Conservation (phyloP, 1,284 basidiomycete species). For the Bjerkandera adusta region DNA sequence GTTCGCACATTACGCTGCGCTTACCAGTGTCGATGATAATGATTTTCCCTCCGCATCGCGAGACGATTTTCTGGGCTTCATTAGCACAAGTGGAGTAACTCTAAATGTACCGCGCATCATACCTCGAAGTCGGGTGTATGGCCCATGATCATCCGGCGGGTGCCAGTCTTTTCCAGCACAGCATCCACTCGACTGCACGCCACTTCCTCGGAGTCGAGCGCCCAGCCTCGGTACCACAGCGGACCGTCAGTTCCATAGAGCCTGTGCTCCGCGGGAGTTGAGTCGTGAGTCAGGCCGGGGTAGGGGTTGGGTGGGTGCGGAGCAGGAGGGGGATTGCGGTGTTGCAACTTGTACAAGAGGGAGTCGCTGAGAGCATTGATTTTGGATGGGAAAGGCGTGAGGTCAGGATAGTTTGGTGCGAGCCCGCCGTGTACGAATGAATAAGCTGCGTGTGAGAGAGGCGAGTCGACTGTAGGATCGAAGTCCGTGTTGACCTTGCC, state of each 20-base stretch:
- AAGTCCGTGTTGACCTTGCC: slow-evolving; percentile 73
- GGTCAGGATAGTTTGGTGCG: slow-evolving; percentile 67
- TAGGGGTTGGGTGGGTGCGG: slow-evolving; percentile 83
- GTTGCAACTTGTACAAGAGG: slow-evolving; percentile 64
- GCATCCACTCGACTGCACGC: slow-evolving; percentile 72
- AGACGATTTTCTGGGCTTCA: slow-evolving; percentile 60
- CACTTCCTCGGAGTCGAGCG: slow-evolving; percentile 62
- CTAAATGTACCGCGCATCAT: slow-evolving; percentile 7
- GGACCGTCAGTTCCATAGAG: slow-evolving; percentile 80
- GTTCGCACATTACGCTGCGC: slow-evolving; percentile 9
- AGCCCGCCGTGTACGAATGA: slow-evolving; percentile 90
- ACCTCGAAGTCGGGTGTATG: slow-evolving; percentile 90
- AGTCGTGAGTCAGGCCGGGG: slow-evolving; percentile 66
- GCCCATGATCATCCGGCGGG: slow-evolving; percentile 87
- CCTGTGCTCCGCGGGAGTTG: slow-evolving; percentile 64
- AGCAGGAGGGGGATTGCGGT: slow-evolving; percentile 55
- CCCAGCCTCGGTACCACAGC: slow-evolving; percentile 91
- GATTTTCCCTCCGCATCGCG: slow-evolving; percentile 82
- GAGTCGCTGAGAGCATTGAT: slow-evolving; percentile 75
- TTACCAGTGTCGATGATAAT: slow-evolving; percentile 88
- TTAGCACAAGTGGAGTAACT: background rate
- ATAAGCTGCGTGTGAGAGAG: slow-evolving; percentile 72
- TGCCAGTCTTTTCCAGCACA: slow-evolving; percentile 72
- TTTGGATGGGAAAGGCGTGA: slow-evolving; percentile 76
- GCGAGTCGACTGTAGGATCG: slow-evolving; percentile 42